Evolutionary conservation across 352 stramenopile genomes (phyloP).

Genomic region (Thraustotheca clavata): DNA sequence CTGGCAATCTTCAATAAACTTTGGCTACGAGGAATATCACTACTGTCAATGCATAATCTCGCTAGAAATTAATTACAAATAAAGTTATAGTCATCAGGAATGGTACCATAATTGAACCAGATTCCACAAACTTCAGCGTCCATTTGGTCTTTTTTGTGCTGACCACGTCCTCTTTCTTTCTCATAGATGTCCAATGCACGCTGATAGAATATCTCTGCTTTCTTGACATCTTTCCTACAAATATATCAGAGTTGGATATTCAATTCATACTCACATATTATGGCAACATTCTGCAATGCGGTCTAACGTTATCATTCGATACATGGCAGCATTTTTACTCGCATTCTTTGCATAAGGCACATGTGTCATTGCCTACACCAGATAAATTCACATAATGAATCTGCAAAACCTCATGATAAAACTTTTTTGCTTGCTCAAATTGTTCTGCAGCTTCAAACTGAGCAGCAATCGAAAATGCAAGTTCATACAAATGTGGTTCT

Average conservation of each 20-base stretch:
- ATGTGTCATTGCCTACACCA: conserved; percentile 32
- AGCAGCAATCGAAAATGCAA: conserved; percentile 64
- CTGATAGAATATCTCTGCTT: conserved; percentile 3
- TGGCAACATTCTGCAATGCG: conserved; percentile 72
- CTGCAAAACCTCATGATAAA: conserved; percentile 42
- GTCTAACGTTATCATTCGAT: conserved; percentile 61
- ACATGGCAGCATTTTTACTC: conserved; percentile 28
- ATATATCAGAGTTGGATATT: neutral
- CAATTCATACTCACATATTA: conserved; percentile 32
- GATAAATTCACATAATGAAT: neutral
- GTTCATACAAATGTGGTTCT: conserved; percentile 73
- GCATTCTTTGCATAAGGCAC: conserved; percentile 30
- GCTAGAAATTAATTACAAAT: neutral
- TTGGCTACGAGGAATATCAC: neutral
- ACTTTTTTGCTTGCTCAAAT: conserved; percentile 36
- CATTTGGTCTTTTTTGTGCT: neutral
- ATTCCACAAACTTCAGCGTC: conserved; percentile 14
- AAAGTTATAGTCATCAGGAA: neutral
- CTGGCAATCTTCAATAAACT: neutral
- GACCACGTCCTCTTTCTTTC: neutral
- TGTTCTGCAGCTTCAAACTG: conserved; percentile 56
- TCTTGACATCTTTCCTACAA: neutral
- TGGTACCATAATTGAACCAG: conserved; percentile 20
- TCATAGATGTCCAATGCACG: conserved; percentile 1
- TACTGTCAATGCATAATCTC: conserved; percentile 6